phyloP scores from a whole-genome alignment of 129 eudicot species.

The Ambrosia trifida region DNA sequence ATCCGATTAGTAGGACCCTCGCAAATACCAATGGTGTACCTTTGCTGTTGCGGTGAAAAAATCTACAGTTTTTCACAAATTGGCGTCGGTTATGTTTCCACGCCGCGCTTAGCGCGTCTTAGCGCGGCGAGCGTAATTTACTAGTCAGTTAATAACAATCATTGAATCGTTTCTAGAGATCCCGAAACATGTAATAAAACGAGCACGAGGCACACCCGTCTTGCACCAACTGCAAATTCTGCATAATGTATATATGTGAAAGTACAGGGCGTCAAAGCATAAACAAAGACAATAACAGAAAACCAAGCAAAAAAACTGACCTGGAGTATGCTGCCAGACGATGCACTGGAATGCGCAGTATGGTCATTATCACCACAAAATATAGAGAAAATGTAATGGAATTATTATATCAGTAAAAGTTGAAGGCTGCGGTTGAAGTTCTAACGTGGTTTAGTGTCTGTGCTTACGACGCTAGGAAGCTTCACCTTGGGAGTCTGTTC shows the following conservation, averaged over 20 bases:
- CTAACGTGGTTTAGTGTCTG: constrained; percentile 28
- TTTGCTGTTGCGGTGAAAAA: too few relatives aligned
- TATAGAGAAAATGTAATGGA: background rate
- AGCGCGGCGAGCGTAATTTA: too few relatives aligned
- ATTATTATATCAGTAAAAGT: background rate
- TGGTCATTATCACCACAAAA: background rate
- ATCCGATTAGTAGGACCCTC: too few relatives aligned
- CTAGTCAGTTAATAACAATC: background rate
- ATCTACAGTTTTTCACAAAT: too few relatives aligned
- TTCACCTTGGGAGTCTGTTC: constrained; percentile 74
- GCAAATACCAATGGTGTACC: too few relatives aligned
- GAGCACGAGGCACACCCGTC: too few relatives aligned
- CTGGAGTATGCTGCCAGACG: constrained; percentile 1
- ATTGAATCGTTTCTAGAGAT: background rate
- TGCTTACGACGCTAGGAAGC: constrained; percentile 47
- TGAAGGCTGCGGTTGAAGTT: background rate
- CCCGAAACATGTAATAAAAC: background rate
- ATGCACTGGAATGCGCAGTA: background rate
- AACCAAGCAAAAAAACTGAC: constrained; percentile 5
- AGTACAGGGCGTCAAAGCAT: background rate
- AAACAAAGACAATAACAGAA: background rate
- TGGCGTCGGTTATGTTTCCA: too few relatives aligned
- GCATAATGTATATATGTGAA: background rate
- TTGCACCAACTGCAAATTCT: too few relatives aligned
- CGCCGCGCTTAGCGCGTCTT: too few relatives aligned